These are phyloP conservation scores for Durusdinium trenchii DNA, from an alignment of 73 alveolate species.

Conservation along the genomic window DNA sequence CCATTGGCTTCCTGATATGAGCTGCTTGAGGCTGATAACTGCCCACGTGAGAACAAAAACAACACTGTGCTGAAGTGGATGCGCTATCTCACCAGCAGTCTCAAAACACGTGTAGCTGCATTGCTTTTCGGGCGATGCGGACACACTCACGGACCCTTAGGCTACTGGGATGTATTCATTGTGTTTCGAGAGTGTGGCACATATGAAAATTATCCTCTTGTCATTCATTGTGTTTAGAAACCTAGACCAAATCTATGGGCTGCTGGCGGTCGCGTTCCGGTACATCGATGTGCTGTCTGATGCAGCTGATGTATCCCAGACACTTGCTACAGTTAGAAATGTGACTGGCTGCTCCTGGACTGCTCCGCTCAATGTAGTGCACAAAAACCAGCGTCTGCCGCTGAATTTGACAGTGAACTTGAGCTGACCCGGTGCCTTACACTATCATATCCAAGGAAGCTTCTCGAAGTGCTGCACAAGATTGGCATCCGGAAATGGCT, in stretches of 20 bases:
- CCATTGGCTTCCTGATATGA: neutral
- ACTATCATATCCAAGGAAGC: too few relatives aligned
- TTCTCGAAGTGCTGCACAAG: neutral
- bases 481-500: constrained; percentile 42
- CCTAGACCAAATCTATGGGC: constrained; percentile 39
- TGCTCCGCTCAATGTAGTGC: neutral
- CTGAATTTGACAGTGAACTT: too few relatives aligned
- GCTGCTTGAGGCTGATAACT: constrained; percentile 13
- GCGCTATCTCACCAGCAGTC: neutral
- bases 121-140: neutral
- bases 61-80: neutral
- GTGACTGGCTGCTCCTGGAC: neutral
- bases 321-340: neutral
- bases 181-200: neutral
- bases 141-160: constrained; percentile 23
- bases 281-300: neutral
- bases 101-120: neutral
- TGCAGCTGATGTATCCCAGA: neutral
- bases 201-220: neutral
- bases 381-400: neutral
- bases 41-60: constrained; percentile 12
- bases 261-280: neutral
- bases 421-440: too few relatives aligned
- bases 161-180: neutral
- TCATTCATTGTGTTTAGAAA: too few relatives aligned